Evolutionary conservation across 2,329 filamentous ascomycete species (phyloP), one percentile per base, ranked within the genome.

Genomic region (Neofusicoccum ribis): DNA sequence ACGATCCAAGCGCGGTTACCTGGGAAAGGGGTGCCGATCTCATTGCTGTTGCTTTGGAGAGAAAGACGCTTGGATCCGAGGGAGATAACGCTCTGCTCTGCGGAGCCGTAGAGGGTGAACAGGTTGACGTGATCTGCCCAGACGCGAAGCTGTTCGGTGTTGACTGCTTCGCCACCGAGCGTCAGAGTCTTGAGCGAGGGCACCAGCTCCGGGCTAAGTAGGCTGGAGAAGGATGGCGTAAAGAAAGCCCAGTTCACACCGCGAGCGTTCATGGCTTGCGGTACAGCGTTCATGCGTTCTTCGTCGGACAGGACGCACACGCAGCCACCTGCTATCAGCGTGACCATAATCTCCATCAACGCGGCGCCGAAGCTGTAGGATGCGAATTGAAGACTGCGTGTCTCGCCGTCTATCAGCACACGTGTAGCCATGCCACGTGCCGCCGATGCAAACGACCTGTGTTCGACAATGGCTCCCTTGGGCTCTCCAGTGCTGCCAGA

Each of bases 241-340:
- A 78, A 73, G 12, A 74, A 71, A 6, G 75, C 75, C 44, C 76
- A 68, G 17, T 70, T 77, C 27, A 31, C 27, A 31, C 5, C 27
- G 27, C 27, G 27, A 31, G 27, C 27, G 27, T 31, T 31, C 27
- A 31, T 31, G 27, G 27, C 27, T 7, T 7, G 27, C 27, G 27
- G 27, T 7, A 31, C 6, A 23, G 2, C 23, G 27, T 51, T 15
- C 75, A 75, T 9, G 74, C 82, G 78, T n/a, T 82, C 79, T 15
- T 83, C 77, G 43, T 84, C 82, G 15, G 78, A 75, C 5, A 73
- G 73, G 1, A 74, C 76, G 64, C 76, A 78, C 0, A 77, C 70
- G 69, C 9, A 80, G 5, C 69, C 75, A 0, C 76, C 76, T 31
- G 72, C 69, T 0, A 73, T 70, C 15, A 76, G 70, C 2, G 74